phyloP scores from a whole-genome alignment of 352 stramenopile genomes.

The Pythium graminicola region DNA sequence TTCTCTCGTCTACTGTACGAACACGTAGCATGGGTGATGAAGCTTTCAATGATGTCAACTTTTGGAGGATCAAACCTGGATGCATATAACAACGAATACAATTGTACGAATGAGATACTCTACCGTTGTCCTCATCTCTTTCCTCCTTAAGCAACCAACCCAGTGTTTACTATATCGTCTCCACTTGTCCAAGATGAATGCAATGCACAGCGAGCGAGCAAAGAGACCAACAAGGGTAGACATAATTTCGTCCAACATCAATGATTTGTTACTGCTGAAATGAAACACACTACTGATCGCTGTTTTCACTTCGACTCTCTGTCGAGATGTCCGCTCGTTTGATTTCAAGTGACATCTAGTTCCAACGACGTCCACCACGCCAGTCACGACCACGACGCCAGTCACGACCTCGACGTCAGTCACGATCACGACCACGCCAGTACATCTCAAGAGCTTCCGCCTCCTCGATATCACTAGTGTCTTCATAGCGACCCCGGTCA shows the following conservation, averaged over 20 bases:
- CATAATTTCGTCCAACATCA: no score
- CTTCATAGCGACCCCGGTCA: not conserved
- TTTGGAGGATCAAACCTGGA: constrained; percentile 67
- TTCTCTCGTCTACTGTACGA: constrained; percentile 40
- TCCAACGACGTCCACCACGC: not conserved
- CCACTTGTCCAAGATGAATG: no score
- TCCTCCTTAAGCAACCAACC: not conserved
- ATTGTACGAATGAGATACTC: not conserved
- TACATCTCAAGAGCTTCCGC: not conserved
- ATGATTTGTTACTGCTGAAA: no score
- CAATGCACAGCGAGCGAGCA: no score
- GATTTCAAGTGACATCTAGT: not conserved
- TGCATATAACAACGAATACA: constrained; percentile 14
- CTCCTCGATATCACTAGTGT: not conserved
- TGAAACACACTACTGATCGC: no score
- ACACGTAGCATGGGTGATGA: constrained; percentile 62
- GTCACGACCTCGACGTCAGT: not conserved
- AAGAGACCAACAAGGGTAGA: no score
- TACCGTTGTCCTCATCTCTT: not conserved
- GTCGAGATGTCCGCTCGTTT: not conserved
- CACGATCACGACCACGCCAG: not conserved
- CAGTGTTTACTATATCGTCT: no score
- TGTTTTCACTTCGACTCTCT: not conserved
- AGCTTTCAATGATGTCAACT: constrained; percentile 85
- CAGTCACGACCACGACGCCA: not conserved